Percentiles rank a stretch among this genome's conserved stretches.
These are phyloP conservation scores for Pyricularia pennisetigena DNA, from an alignment of 2,329 filamentous ascomycete genomes.

Conservation along the genomic window DNA sequence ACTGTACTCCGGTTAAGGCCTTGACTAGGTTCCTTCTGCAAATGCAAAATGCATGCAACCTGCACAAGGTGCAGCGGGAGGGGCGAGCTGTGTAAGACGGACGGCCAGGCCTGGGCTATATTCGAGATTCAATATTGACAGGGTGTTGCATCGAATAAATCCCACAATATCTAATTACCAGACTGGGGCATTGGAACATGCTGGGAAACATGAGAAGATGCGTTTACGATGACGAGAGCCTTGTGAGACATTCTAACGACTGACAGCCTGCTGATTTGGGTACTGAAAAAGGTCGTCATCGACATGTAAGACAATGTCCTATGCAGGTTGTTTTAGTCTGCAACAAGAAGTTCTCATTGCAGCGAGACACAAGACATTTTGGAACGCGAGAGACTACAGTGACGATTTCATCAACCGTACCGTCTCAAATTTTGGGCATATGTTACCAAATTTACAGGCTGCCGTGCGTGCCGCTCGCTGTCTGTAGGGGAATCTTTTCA, in stretches of 20 bases:
- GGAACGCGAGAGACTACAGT: neutral
- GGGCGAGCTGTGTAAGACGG: neutral
- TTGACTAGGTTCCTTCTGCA: neutral
- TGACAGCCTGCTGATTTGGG: neutral
- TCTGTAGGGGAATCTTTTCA: neutral
- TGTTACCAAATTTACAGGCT: neutral
- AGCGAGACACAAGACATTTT: neutral
- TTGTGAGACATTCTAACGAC: neutral
- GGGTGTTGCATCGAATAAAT: neutral
- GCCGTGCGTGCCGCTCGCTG: neutral
- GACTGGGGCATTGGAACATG: neutral
- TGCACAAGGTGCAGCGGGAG: neutral
- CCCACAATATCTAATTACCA: neutral
- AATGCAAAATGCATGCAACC: slow-evolving; percentile 1
- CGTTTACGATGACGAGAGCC: neutral
- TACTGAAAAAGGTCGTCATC: neutral
- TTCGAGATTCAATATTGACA: neutral
- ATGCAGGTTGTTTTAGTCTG: neutral
- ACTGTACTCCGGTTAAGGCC: neutral
- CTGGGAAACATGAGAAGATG: neutral
- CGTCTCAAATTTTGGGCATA: neutral
- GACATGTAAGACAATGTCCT: neutral
- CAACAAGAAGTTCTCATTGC: neutral
- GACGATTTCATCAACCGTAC: neutral
- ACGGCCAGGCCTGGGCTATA: neutral